phyloP scores from a whole-genome alignment of 106 monocot species.

The Iris macrosiphon region DNA sequence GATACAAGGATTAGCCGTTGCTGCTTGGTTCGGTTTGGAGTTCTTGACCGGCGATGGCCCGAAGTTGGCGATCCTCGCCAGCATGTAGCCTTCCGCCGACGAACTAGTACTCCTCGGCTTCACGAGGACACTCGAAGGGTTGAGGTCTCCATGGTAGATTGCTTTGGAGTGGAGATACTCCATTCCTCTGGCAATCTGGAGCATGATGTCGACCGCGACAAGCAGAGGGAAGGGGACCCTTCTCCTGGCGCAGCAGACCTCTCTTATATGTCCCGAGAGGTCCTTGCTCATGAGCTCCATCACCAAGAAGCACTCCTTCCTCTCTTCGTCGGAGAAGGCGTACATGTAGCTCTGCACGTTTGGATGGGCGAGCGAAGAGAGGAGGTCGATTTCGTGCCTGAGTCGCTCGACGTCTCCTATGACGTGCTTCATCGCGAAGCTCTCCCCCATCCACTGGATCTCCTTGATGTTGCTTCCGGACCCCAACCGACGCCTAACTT shows the following conservation, averaged over 20 bases:
- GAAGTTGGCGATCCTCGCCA: constrained; percentile 44
- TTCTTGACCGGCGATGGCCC: constrained; percentile 9
- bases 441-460: constrained; percentile 79
- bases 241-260: constrained; percentile 27
- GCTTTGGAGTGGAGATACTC: constrained; percentile 56
- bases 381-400: constrained; percentile 26
- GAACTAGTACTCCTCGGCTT: constrained; percentile 22
- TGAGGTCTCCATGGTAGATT: constrained; percentile 61
- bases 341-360: constrained; percentile 47
- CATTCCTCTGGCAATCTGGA: constrained; percentile 75
- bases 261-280: constrained; percentile 45
- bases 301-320: constrained; percentile 56
- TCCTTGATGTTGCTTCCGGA: constrained; percentile 43
- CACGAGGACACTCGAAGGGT: constrained; percentile 52
- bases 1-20: constrained; percentile 37
- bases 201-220: constrained; percentile 48
- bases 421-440: constrained; percentile 54
- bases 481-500: constrained; percentile 41
- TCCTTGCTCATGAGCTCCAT: constrained; percentile 72
- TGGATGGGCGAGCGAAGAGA: constrained; percentile 57
- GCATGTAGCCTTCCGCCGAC: constrained; percentile 36
- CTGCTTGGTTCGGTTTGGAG: neutral
- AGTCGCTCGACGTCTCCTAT: constrained; percentile 44
- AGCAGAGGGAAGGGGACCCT: constrained; percentile 44
- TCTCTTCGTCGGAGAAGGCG: constrained; percentile 64